Conservation (phyloP, 164 flowering plant species). For the Santalum album region DNA sequence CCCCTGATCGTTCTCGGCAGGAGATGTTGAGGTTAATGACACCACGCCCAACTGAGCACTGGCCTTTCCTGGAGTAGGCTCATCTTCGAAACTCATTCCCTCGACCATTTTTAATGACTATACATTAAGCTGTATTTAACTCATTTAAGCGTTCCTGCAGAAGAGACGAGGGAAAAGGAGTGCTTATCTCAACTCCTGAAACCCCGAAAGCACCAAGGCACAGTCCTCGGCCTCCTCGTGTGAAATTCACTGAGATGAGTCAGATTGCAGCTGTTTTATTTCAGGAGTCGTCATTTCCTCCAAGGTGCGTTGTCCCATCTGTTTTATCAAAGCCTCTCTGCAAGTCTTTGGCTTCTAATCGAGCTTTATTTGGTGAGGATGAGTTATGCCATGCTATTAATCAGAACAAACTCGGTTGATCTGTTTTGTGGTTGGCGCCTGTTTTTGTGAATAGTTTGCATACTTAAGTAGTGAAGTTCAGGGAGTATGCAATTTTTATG, state of each 20-base stretch:
- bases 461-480: conserved; percentile 4
- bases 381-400: conserved; percentile 94
- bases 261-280: conserved; percentile 77
- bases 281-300: conserved; percentile 56
- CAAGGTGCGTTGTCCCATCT: conserved; percentile 53
- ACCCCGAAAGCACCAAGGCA: conserved; percentile 86
- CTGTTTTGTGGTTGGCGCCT: conserved; percentile 5
- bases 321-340: conserved; percentile 48
- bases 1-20: conserved; percentile 92
- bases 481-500: conserved; percentile 32
- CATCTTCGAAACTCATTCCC: too few relatives aligned
- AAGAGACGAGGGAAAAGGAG: conserved; percentile 45
- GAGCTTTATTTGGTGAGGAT: conserved; percentile 81
- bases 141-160: too few relatives aligned
- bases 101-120: too few relatives aligned
- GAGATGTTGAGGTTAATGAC: conserved; percentile 70
- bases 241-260: conserved; percentile 48
- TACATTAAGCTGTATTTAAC: too few relatives aligned
- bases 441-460: conserved; percentile 30
- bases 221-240: conserved; percentile 68
- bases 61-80: conserved; percentile 67
- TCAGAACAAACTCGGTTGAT: conserved; percentile 77
- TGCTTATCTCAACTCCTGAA: conserved; percentile 38
- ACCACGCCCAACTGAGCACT: conserved; percentile 73
- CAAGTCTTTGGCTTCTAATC: conserved; percentile 69